Evolutionary conservation across 1,284 basidiomycete genomes (phyloP), one percentile per base, ranked within the genome.

Genomic region (Ganoderma leucocontextum): DNA sequence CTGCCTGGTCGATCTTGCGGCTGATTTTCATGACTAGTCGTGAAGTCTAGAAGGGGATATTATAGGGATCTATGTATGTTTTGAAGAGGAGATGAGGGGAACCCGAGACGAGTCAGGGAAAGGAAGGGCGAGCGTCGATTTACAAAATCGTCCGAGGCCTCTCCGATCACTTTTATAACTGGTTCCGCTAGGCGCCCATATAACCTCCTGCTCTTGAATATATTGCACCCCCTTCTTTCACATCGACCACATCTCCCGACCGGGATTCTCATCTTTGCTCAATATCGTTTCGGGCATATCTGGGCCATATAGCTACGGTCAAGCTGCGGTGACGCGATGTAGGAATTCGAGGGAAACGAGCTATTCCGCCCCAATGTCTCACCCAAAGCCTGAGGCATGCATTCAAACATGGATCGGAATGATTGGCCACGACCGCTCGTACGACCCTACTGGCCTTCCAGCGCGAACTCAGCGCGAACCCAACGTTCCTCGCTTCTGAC

Each of bases 1-100:
- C 83, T 63, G 94, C 93, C 80, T 94, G 89, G 73, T 92, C 86
- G 63, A 97, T 94, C 84, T 96, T 97, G 80, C 95, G 88, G 73
- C 91, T 95, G 80, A 97, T 94, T 88, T 93, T 96, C 95, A 97
- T 96, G 80, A 73, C 73, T 72, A 65, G 69, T 74, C 72, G 72
- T 72, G 67, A 72, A 49, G 62, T 69, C 53, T 67, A 68, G 62
- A 59, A 62, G 49, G 61, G 55, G 49, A n/a, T 64, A 74, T 71
- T 71, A 70, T 67, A 67, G 65, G 65, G 49, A 39, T 68, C 62
- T 62, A 66, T 69, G 63, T 73, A 72, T 69, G 67, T 60, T 66
- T 62, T 39, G 60, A 47, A 63, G 60, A 55, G 62, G 69, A 49
- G 60, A 62, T 57, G 41, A 63, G 53, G 65, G 57, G 55, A 63